phyloP scores from a whole-genome alignment of 768 basidiomycete species.

The Podaxis sp. region DNA sequence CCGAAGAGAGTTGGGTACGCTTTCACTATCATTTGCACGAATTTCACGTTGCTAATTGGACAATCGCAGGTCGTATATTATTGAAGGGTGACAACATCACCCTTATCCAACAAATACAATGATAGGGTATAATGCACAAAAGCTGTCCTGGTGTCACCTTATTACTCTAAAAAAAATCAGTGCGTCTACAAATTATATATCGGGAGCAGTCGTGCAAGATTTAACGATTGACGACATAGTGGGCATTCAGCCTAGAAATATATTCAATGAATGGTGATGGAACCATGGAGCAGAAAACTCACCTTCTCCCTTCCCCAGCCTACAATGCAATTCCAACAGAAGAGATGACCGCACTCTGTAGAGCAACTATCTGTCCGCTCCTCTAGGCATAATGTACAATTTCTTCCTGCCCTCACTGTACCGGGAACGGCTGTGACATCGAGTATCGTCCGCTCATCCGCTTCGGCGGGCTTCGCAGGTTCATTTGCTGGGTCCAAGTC shows the following conservation, averaged over 20 bases:
- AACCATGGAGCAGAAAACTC: constrained; percentile 9
- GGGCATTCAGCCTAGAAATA: constrained; percentile 72
- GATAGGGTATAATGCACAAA: constrained; percentile 4
- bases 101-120: constrained; percentile 72
- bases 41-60: constrained; percentile 3
- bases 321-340: constrained; percentile 87
- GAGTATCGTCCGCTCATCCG: constrained; percentile 66
- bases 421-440: constrained; percentile 53
- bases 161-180: neutral
- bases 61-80: constrained; percentile 76
- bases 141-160: neutral
- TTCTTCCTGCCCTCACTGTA: constrained; percentile 51
- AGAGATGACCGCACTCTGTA: constrained; percentile 87
- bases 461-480: constrained; percentile 55
- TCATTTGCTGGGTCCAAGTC: constrained; percentile 49
- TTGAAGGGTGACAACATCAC: constrained; percentile 99
- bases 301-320: constrained; percentile 90
- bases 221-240: constrained; percentile 74
- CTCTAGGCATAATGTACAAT: constrained; percentile 81
- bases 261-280: constrained; percentile 3
- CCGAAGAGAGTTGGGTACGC: constrained; percentile 74
- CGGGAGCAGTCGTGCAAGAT: constrained; percentile 65
- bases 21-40: neutral
- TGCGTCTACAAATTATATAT: constrained; percentile 70
- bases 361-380: constrained; percentile 78